These are phyloP conservation scores for Rhodocollybia butyracea DNA, from an alignment of 768 basidiomycete species.

Conservation along the genomic window DNA sequence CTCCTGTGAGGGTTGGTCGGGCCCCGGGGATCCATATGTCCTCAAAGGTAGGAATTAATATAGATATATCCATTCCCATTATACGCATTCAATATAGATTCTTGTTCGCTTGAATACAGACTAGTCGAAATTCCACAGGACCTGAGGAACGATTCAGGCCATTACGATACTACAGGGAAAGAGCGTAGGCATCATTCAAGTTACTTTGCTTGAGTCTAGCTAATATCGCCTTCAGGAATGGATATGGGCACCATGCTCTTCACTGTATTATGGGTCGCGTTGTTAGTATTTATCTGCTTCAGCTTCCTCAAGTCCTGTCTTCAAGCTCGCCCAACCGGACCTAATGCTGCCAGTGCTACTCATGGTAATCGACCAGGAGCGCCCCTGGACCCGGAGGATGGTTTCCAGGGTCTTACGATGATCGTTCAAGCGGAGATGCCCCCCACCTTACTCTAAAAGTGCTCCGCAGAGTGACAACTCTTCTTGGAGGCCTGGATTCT, in stretches of 20 bases:
- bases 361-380: background rate
- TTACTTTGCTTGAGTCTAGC: background rate
- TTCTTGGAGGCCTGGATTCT: slow-evolving; percentile 66
- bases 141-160: slow-evolving; percentile 26
- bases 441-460: slow-evolving; percentile 60
- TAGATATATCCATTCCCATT: too few species aligned
- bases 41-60: slow-evolving; percentile 60
- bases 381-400: slow-evolving; percentile 30
- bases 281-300: slow-evolving; percentile 54
- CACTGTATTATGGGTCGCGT: slow-evolving; percentile 51
- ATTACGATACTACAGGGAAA: background rate
- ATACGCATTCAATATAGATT: slow-evolving; percentile 51
- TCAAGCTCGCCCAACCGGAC: slow-evolving; percentile 21
- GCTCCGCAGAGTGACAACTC: slow-evolving; percentile 20
- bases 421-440: slow-evolving; percentile 30
- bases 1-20: slow-evolving; percentile 88
- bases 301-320: slow-evolving; percentile 56
- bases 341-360: slow-evolving; percentile 22
- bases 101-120: slow-evolving; percentile 83
- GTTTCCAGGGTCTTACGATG: slow-evolving; percentile 47
- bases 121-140: slow-evolving; percentile 65
- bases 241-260: slow-evolving; percentile 49
- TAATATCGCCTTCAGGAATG: slow-evolving; percentile 32
- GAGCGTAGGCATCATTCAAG: background rate
- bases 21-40: slow-evolving; percentile 79